phyloP scores from a whole-genome alignment of 192 early-diverging fungal species.

The Gonapodya prolifera region DNA sequence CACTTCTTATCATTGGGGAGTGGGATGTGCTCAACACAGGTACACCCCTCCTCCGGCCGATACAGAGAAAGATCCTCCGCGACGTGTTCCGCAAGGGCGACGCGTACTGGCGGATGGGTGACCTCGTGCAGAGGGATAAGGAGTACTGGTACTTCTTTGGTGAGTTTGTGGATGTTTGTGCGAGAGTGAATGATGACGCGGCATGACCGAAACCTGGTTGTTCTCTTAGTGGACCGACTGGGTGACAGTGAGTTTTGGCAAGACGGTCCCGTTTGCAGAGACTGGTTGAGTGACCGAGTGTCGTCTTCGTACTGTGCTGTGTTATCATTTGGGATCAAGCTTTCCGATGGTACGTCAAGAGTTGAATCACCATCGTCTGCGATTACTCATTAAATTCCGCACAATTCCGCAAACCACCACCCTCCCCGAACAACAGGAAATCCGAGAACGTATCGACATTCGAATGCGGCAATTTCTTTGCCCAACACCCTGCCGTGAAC shows the following conservation, averaged over 20 bases:
- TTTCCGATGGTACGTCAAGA: background rate
- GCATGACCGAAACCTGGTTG: background rate
- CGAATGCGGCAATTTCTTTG: background rate
- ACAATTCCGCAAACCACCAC: too few species aligned
- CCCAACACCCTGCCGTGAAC: background rate
- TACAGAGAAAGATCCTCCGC: background rate
- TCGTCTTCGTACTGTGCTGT: background rate
- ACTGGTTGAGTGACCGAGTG: too few species aligned
- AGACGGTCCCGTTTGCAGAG: background rate
- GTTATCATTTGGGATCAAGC: background rate
- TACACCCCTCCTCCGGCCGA: too few species aligned
- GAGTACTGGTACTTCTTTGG: background rate
- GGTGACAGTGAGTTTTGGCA: background rate
- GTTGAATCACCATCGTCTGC: background rate
- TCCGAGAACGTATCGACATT: constrained; percentile 2
- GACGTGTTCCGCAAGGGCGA: constrained; percentile 2
- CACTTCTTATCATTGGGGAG: too few species aligned
- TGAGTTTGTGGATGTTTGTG: too few species aligned
- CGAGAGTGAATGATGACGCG: too few species aligned
- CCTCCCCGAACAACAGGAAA: background rate
- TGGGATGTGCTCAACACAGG: too few species aligned
- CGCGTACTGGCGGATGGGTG: constrained; percentile 3
- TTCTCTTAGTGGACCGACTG: background rate
- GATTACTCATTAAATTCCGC: too few species aligned
- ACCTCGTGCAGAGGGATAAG: background rate